Evolutionary conservation across 352 stramenopile genomes (phyloP), one percentile per base, ranked within the genome.

Genomic region (Phytophthora brassicae): DNA sequence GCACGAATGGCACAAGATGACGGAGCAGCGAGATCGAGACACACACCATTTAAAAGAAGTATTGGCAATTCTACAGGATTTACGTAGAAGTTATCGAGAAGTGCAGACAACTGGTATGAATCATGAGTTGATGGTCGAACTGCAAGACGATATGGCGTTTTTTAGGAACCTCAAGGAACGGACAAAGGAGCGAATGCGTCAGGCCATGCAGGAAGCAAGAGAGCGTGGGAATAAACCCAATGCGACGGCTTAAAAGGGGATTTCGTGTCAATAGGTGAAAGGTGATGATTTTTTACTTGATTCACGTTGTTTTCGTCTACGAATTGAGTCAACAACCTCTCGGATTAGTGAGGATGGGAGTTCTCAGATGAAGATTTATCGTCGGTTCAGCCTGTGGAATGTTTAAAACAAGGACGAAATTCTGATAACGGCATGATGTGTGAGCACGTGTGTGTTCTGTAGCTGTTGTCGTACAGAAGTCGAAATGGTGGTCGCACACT

Each of bases 111-210:
- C 74, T 28, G 73, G 77, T 9, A 70, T 75, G 36, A 80, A 73
- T 49, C 77, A 89, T 52, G 83, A 89, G 5, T 41, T 86, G 52
- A 50, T 89, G 6, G 62, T 77, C 1, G 83, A 92, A 44, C 43
- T 88, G 17, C 73, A 87, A 42, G 79, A 89, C 54, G 83, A 92
- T 69, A 77, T 92, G 39, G 75, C 79, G 23, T 90, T 92, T 60
- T 92, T 92, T 51, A 68, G 72, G 28, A 72, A 57, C 17, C 57
- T 92, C 19, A 92, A 92, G 48, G 77, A 90, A 53, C 75, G 62
- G 45, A 80, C 80, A 13, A 92, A 92, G 50, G 78, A 88, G 17
- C 70, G 77, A 17, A 89, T 91, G 79, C 74, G 79, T 14, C 71
- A 71, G 19, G 76, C 79, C 2, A 82, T 89, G 72, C 76, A 79